Base-by-base conservation (phyloP, 495 filamentous ascomycete genomes). In the Penicillium dipodomyicola region DNA sequence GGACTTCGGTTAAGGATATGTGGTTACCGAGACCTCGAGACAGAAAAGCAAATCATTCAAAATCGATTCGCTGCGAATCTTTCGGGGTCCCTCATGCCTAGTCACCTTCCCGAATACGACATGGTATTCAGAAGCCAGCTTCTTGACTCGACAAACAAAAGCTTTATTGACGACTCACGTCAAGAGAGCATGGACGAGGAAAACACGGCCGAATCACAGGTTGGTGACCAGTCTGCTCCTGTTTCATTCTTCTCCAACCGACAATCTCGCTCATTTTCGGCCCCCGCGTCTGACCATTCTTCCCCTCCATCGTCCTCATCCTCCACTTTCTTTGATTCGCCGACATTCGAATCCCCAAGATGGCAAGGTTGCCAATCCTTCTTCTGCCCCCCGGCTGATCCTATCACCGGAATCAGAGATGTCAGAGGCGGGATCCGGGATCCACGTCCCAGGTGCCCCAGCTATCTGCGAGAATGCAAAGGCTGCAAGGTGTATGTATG, bases 331-430 rank as follows among this genome's bases (percentile, higher is more conserved):
- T 70, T 75, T 63, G 69, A 77, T 46, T 69, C 72, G 39, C 57
- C 74, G 10, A 45, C 27, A 4, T 42, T 69, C n/a, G 73, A 72
- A 12, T 56, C 57, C 1, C 57, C 64, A 14, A 76, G 73, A 56
- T 83, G 82, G 82, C 76, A 80, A 65, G 82, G 82, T 29, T 85
- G 82, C 56, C 80, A 80, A 45, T 77, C 80, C 4, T 83, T 82
- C 62, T 80, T 82, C 57, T 85, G 82, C 52, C 82, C 80, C 3
- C 72, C 52, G 14, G 20, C 15, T 30, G 52, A 54, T 29, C 42
- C 42, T 27, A 39, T 47, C 42, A 47, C 42, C 22, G 41, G 42
- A 20, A 37, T 46, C 42, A 46, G 52, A 32, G 52, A 54, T 37
- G 22, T 47, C 20, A 39, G 52, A 54, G 32, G 80, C 20, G 69